Conservation (phyloP, 768 basidiomycete genomes). For the Suillus decipiens region DNA sequence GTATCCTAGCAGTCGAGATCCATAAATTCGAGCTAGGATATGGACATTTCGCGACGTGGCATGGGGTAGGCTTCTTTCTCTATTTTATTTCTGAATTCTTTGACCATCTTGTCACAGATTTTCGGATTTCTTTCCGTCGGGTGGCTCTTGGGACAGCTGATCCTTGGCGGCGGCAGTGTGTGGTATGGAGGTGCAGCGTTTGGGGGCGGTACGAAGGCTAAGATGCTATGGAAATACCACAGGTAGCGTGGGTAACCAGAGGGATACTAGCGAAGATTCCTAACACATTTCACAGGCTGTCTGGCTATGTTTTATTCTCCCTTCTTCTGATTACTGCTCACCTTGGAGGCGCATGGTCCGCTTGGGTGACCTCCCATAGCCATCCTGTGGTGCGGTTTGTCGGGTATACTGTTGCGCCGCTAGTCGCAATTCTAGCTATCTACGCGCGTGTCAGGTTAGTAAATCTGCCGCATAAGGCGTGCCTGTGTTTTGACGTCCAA, state of each 20-base stretch:
- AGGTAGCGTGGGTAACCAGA: constrained; percentile 41
- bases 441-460: constrained; percentile 55
- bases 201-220: constrained; percentile 72
- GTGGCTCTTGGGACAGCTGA: constrained; percentile 63
- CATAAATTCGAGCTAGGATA: constrained; percentile 56
- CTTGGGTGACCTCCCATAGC: constrained; percentile 50
- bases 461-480: constrained; percentile 1
- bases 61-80: constrained; percentile 49
- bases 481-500: constrained; percentile 6
- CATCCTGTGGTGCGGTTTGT: constrained; percentile 43
- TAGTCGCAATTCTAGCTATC: constrained; percentile 43
- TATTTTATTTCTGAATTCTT: neutral
- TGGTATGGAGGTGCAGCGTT: constrained; percentile 73
- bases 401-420: constrained; percentile 58
- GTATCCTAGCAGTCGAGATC: constrained; percentile 59
- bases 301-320: constrained; percentile 72
- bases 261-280: neutral
- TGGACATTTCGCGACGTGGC: constrained; percentile 73
- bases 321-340: constrained; percentile 61
- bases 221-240: constrained; percentile 83
- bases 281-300: constrained; percentile 45
- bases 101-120: constrained; percentile 38
- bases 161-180: constrained; percentile 72
- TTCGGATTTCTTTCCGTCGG: constrained; percentile 63
- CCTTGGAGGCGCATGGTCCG: constrained; percentile 72